Evolutionary conservation across 2,329 filamentous ascomycete species (phyloP).

Genomic region (Exophiala sideris): DNA sequence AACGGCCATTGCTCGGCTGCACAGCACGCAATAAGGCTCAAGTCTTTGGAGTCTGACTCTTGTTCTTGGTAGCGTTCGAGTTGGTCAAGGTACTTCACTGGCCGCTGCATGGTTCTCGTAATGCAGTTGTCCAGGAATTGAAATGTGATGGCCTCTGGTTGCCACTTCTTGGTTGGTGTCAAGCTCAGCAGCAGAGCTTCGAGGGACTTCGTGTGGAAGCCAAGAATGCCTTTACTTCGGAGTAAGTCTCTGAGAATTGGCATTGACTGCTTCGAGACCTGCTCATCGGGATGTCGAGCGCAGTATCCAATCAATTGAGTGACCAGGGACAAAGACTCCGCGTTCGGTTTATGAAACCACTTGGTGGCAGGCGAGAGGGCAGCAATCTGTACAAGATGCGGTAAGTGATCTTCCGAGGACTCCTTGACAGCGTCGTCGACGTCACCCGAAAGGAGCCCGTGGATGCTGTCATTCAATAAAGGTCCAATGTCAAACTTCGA

Average conservation of each 20-base stretch:
- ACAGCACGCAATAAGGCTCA: conserved; percentile 62
- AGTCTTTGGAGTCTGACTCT: conserved; percentile 27
- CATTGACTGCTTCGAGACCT: conserved; percentile 5
- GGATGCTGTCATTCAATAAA: conserved; percentile 66
- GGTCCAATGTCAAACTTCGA: conserved; percentile 86
- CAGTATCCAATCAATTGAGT: conserved; percentile 41
- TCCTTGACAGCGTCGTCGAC: conserved; percentile 50
- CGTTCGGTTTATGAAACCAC: conserved; percentile 76
- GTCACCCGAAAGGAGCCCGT: conserved; percentile 52
- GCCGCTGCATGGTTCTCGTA: conserved; percentile 68
- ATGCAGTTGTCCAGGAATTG: conserved; percentile 80
- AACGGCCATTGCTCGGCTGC: conserved; percentile 78
- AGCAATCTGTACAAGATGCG: conserved; percentile 77
- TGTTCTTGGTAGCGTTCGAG: conserved; percentile 37
- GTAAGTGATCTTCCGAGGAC: conserved; percentile 68
- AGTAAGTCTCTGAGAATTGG: conserved; percentile 6
- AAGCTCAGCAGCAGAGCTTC: conserved; percentile 40
- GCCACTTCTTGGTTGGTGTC: conserved; percentile 32
- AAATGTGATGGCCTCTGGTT: conserved; percentile 51
- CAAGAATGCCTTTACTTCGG: conserved; percentile 34
- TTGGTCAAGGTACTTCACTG: conserved; percentile 72
- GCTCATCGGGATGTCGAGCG: conserved; percentile 27
- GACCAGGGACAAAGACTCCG: conserved; percentile 38
- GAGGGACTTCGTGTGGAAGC: conserved; percentile 34
- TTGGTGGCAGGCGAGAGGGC: conserved; percentile 77